These are phyloP conservation scores for Peronospora destructor DNA, from an alignment of 352 stramenopile genomes.

Conservation along the genomic window DNA sequence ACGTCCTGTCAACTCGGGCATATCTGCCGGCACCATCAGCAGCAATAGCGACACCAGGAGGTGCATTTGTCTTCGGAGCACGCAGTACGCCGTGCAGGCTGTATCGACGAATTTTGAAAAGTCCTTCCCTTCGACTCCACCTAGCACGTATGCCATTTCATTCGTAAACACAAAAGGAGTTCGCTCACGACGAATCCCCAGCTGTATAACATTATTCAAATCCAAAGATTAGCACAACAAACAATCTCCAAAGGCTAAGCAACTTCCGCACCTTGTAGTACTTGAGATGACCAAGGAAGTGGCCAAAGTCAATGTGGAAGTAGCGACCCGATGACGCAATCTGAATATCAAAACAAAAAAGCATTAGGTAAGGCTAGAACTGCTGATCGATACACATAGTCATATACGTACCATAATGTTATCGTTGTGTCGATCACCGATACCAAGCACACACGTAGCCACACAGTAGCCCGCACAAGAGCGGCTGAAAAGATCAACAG, in stretches of 20 bases:
- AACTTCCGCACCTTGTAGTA: slow-evolving; percentile 44
- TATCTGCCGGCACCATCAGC: slow-evolving; percentile 84
- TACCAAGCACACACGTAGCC: slow-evolving; percentile 90
- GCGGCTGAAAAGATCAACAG: slow-evolving; percentile 82
- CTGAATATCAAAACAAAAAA: slow-evolving; percentile 18
- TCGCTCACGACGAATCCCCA: slow-evolving; percentile 76
- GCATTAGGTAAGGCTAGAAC: not conserved
- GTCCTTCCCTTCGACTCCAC: slow-evolving; percentile 63
- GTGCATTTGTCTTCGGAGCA: slow-evolving; percentile 83
- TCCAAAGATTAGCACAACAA: not conserved
- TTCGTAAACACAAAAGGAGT: slow-evolving; percentile 86
- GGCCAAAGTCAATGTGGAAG: slow-evolving; percentile 87
- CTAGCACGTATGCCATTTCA: slow-evolving; percentile 84
- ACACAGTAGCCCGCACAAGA: slow-evolving; percentile 91
- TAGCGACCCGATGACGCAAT: slow-evolving; percentile 71
- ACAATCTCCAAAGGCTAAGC: not conserved
- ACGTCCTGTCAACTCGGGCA: slow-evolving; percentile 71
- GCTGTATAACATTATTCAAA: slow-evolving; percentile 16
- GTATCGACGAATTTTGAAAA: slow-evolving; percentile 71
- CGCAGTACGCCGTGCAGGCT: slow-evolving; percentile 62
- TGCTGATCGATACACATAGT: not conserved
- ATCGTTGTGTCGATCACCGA: slow-evolving; percentile 93
- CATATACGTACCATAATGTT: slow-evolving; percentile 89
- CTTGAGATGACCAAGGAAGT: slow-evolving; percentile 86
- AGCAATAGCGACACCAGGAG: slow-evolving; percentile 76